Evolutionary conservation across 108 stramenopile species (phyloP), one percentile per base, ranked within the genome.

Genomic region (Fragilariopsis cylindrus): DNA sequence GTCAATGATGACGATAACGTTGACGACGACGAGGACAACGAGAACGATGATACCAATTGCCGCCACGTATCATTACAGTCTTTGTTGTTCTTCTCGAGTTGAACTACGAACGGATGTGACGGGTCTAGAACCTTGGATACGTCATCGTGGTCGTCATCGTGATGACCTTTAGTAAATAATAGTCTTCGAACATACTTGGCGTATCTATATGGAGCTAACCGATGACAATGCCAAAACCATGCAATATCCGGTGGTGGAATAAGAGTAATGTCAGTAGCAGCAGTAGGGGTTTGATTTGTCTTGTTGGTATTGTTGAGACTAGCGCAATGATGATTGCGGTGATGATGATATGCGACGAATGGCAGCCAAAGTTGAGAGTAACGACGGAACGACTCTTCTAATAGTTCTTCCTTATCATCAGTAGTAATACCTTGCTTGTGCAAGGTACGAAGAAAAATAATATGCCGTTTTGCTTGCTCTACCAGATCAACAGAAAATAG

Each of bases 221-320:
- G 82, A 76, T 83, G 82, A 57, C 82, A 83, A 52, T 83, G 82
- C 78, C 74, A 83, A 43, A 80, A 64, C 82, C 82, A 83, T 4
- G 82, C 82, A 46, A 79, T 60, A 47, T 83, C 82, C 9, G 67
- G 21, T 45, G 82, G 75, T 48, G 82, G 82, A 15, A 81, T 65
- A 0, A 81, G 47, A 5, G 52, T 1, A 4, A 11, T 11, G 2
- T 48, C 65, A 30, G 30, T 30, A 30, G 30, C 2, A 30, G 1
- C 2, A 30, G 30, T 30, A 30, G 2, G 30, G 30, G 30, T 30
- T 12, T 3, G 12, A 16, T 66, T 30, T 4, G 45, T 18, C 30
- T 30, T 30, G 30, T 30, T 30, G 30, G 30, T 30, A 30, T 30
- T 2, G 30, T 30, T 2, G 30, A 30, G 30, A 30, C 30, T 30